Base-by-base conservation (phyloP, 2,329 filamentous ascomycete genomes). In the Ustulina deusta region DNA sequence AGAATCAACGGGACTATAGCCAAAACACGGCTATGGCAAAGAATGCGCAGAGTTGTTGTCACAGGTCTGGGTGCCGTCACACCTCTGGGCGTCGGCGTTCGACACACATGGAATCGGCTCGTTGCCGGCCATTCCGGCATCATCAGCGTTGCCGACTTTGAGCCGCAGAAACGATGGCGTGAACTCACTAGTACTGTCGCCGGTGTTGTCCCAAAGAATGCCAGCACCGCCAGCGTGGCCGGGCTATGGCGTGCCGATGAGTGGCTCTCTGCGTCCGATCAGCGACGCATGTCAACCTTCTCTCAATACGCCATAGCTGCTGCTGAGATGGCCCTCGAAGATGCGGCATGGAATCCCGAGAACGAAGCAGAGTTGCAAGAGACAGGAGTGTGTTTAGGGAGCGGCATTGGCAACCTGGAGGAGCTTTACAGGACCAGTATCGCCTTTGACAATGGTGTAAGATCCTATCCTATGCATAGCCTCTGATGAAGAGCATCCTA, bases 341-440 rank as follows among this genome's bases (percentile, higher is more conserved):
- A 98, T 83, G 91, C 95, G 0, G 89, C 86, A 1, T 97, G 94
- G 93, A 83, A 86, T 56, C 89, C 91, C 0, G 82, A 81, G 5
- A 80, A 77, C 4, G 83, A 85, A 20, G 85, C 89, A 27, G 88
- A 94, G 65, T 85, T 87, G 27, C 92, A 97, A 76, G 85, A 86
- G 62, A 97, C 94, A 0, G 96, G 96, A 0, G 92, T 99, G 1
- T 97, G 95, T 75, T 85, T 99, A 46, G 96, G 96, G 1, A 98
- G 95, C 72, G 96, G 96, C 1, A 97, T 99, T 74, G 96, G 96
- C 17, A 97, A 96, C 75, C 86, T 99, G 44, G 92, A 97, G 46
- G 94, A 97, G 74, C 89, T 97, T 9, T 97, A 97, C 79, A 86
- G 91, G 69, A 97, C 94, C 1, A 93, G 92, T 64, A 76, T 97